phyloP scores from a whole-genome alignment of 345 rosid genomes.

The Angophora floribunda region DNA sequence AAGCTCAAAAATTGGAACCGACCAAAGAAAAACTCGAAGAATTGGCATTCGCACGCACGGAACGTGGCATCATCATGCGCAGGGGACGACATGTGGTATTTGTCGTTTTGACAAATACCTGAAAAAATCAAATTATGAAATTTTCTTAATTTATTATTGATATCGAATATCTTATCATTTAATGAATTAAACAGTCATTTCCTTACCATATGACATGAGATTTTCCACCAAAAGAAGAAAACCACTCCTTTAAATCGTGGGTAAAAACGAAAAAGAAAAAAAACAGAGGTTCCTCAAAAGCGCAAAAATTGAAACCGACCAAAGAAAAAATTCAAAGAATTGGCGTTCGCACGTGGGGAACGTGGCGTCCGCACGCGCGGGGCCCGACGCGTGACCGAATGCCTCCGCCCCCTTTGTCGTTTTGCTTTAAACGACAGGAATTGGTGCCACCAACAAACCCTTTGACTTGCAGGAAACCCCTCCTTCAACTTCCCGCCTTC shows the following conservation, averaged over 20 bases:
- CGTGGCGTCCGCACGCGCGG: slow-evolving; percentile 8
- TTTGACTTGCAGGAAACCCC: slow-evolving; percentile 40
- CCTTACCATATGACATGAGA: too few species aligned
- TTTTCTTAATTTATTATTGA: background rate
- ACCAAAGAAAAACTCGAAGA: too few species aligned
- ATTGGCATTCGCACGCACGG: background rate
- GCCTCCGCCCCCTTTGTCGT: slow-evolving; percentile 10
- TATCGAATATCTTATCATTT: background rate
- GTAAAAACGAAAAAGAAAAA: too few species aligned
- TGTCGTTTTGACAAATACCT: background rate
- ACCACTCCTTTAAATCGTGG: too few species aligned
- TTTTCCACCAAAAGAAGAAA: too few species aligned
- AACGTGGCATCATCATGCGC: slow-evolving; percentile 11
- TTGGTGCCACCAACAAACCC: slow-evolving; percentile 43
- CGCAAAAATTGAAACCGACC: too few species aligned
- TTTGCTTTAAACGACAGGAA: slow-evolving; percentile 3
- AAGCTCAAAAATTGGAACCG: too few species aligned
- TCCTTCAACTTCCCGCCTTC: slow-evolving; percentile 29
- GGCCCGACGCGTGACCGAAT: background rate
- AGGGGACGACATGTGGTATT: background rate
- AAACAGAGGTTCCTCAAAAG: too few species aligned
- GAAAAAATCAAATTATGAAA: background rate
- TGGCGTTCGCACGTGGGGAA: background rate
- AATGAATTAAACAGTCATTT: background rate
- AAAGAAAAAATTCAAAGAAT: too few species aligned